Evolutionary conservation across 495 filamentous ascomycete genomes (phyloP), one percentile per base, ranked within the genome.

Genomic region (Xylaria acuta): DNA sequence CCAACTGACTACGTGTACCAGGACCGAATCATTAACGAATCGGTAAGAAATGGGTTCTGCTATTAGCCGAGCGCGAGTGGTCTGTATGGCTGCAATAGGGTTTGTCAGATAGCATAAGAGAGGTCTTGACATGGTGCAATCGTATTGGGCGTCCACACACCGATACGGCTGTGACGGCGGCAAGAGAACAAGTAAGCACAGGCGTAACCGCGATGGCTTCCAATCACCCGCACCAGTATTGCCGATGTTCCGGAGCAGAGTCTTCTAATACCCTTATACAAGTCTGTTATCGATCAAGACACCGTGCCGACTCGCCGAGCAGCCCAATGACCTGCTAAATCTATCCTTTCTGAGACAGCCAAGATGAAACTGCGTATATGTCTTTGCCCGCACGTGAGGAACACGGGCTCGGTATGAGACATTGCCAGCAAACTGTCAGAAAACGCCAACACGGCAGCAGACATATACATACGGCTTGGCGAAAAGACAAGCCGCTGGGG

Each of bases 261-360:
- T 43, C 34, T 36, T 49, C 45, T 11, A 51, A 66, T 9, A n/a
- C 6, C 30, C 22, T 49, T n/a, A 49, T 20, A 27, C 63, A 51
- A 49, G 6, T 34, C 63, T 34, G 30, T 36, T 36, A 18, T 51
- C 63, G 63, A 51, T 66, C 45, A 30, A 38, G 30, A 67, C 22
- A 25, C 5, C 11, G 11, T 1, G 43, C 41, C 12, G 53, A 18
- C 12, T 56, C 6, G n/a, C 34, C 58, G 20, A 64, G n/a, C 38
- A 16, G 36, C 11, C 60, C 60, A 34, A 64, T 64, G 22, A 0
- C 9, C 11, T 27, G 9, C 16, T 20, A 22, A 25, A 3, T 38
- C 6, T 7, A 22, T 20, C 34, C 38, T 22, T n/a, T 14, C 20
- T 5, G 30, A 38, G 20, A n/a, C 18, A 60, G 34, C 32, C 58